Evolutionary conservation across 805 yeast genomes (phyloP), one percentile per base, ranked within the genome.

Genomic region (Jamesozyma lodderae): DNA sequence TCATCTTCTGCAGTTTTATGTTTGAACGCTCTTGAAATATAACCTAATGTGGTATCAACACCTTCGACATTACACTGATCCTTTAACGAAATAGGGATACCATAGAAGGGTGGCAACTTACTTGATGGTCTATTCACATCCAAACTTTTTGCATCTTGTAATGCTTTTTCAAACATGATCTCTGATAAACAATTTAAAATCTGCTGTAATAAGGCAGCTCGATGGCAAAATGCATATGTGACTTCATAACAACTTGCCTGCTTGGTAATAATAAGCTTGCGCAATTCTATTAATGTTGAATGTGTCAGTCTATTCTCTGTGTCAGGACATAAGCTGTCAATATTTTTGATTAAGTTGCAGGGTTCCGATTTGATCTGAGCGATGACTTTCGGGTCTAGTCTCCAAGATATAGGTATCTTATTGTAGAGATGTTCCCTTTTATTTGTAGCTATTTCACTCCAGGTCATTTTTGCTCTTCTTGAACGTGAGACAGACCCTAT

Each of bases 41-140:
- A 52, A 5, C 57, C 57, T 28, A 52, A 34, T 1, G 53, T 45
- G 2, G 55, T 45, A 22, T 51, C 57, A 2, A 49, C 31, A 7
- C 49, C 50, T 25, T 42, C 48, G 10, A 52, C 40, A 30, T 53
- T 51, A 35, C 49, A 43, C 38, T 53, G 59, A 40, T 55, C 79
- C 43, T 78, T 78, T 38, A 78, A 62, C 0, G 81, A 75, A 23
- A 78, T 60, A 2, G 85, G 86, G 22, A 79, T 58, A 2, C 86
- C 86, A 47, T 79, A 84, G 33, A 79, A 65, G 2, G 81, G 79
- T 21, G 84, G 84, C 25, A 72, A 51, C 2, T 68, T 56, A 44
- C 70, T 66, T n/a, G n/a, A n/a, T 13, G 78, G 79, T 30, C 68
- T 57, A 31, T 64, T 46, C 6, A 61, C 24, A 22, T 22, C 24